A percentile compares a stretch with the other conserved stretches of the same genome.
Evolutionary conservation across 106 monocot species (phyloP).

Genomic region (Dioscorea zingiberensis): DNA sequence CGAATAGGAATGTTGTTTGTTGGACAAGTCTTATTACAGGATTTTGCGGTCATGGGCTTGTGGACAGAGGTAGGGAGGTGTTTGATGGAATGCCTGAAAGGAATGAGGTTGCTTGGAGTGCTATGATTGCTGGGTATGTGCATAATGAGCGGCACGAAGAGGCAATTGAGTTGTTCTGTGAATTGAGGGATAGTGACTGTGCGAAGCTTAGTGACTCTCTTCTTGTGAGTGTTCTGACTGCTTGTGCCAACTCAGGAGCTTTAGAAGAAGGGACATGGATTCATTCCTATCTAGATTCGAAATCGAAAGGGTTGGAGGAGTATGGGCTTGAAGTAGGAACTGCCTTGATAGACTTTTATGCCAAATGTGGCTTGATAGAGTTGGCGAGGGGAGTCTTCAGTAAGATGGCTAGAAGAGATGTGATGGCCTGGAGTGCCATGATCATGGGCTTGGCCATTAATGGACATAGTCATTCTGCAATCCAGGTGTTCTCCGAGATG

Average conservation of each 20-base stretch:
- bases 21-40: constrained; percentile 28
- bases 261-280: constrained; percentile 21
- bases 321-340: constrained; percentile 25
- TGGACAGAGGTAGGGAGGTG: constrained; percentile 12
- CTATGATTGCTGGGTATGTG: constrained; percentile 27
- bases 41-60: constrained; percentile 9
- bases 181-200: background rate
- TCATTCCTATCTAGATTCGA: constrained; percentile 4
- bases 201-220: constrained; percentile 18
- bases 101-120: constrained; percentile 35
- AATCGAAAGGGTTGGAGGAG: no score
- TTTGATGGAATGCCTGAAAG: constrained; percentile 32
- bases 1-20: background rate
- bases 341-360: constrained; percentile 32
- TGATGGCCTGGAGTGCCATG: constrained; percentile 39
- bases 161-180: constrained; percentile 28
- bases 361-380: constrained; percentile 24
- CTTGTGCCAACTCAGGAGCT: constrained; percentile 18
- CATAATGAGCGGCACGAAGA: constrained; percentile 13
- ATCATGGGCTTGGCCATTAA: constrained; percentile 30
- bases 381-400: constrained; percentile 20
- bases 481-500: constrained; percentile 25
- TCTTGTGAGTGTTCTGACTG: constrained; percentile 26
- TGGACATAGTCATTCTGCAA: constrained; percentile 13
- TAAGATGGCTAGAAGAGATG: constrained; percentile 21